phyloP scores from a whole-genome alignment of 495 filamentous ascomycete genomes.

The Apodospora peruviana region DNA sequence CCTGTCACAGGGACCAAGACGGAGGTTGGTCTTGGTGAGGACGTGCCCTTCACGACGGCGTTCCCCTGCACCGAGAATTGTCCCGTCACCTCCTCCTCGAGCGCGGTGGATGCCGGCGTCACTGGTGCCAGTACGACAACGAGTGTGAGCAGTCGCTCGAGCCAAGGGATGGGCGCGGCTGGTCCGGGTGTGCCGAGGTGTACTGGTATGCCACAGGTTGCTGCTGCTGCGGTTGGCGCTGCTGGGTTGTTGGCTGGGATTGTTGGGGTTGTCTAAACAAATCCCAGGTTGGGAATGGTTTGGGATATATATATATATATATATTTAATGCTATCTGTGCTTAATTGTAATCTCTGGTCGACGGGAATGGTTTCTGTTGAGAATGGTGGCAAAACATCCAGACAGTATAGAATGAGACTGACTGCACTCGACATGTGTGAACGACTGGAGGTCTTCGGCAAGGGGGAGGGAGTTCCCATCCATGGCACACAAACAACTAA shows the following conservation, averaged over 20 bases:
- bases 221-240: not conserved
- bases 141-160: not conserved
- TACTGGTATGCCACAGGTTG: not conserved
- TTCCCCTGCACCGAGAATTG: conserved; percentile 27
- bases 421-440: too few species aligned
- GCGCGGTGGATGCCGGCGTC: not conserved
- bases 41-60: conserved; percentile 34
- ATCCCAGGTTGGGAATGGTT: too few species aligned
- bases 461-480: too few species aligned
- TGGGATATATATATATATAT: too few species aligned
- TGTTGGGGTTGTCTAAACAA: conserved; percentile 1
- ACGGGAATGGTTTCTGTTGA: too few species aligned
- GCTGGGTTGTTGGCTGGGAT: not conserved
- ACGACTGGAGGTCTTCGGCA: too few species aligned
- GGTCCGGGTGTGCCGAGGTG: too few species aligned
- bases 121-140: not conserved
- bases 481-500: too few species aligned
- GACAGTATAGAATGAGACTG: too few species aligned
- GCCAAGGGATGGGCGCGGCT: not conserved
- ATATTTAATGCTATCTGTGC: too few species aligned
- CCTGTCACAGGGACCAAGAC: conserved; percentile 30
- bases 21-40: conserved; percentile 5
- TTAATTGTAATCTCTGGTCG: too few species aligned
- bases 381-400: too few species aligned
- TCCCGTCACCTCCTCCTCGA: conserved; percentile 9